These are phyloP conservation scores for Apophysomyces ossiformis DNA, from an alignment of 371 early-diverging fungal species.

Conservation along the genomic window DNA sequence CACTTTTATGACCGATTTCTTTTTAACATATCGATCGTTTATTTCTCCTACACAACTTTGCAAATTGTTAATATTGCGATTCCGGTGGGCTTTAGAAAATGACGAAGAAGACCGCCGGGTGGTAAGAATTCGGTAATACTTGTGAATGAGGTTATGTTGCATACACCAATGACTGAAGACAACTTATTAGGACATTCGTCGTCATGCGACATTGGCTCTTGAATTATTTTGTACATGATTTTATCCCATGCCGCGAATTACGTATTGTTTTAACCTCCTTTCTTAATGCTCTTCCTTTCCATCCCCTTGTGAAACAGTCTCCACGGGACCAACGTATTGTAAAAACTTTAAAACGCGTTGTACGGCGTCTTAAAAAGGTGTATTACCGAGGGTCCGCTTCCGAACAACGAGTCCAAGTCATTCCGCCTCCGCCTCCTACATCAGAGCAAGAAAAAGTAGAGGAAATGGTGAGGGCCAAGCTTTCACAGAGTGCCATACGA, in stretches of 20 bases:
- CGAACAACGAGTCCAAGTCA: constrained; percentile 34
- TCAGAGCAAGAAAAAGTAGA: constrained; percentile 35
- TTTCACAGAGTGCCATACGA: constrained; percentile 32
- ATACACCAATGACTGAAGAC: no score
- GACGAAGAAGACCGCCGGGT: constrained; percentile 60
- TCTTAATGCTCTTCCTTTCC: constrained; percentile 46
- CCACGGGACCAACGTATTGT: constrained; percentile 64
- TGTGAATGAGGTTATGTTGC: no score
- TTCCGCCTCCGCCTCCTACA: constrained; percentile 39
- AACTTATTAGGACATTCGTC: constrained; percentile 58
- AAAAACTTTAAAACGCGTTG: constrained; percentile 56
- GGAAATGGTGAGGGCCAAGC: constrained; percentile 35
- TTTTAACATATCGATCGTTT: constrained; percentile 70
- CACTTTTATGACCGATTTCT: constrained; percentile 73
- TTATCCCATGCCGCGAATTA: constrained; percentile 52
- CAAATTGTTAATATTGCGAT: constrained; percentile 62
- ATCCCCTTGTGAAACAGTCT: constrained; percentile 51
- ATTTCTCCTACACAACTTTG: constrained; percentile 62
- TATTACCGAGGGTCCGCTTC: constrained; percentile 36
- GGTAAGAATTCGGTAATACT: constrained; percentile 60
- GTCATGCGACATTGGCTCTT: constrained; percentile 71
- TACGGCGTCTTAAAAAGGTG: constrained; percentile 47
- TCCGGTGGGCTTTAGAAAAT: constrained; percentile 62
- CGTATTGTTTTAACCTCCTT: constrained; percentile 49
- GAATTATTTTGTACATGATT: constrained; percentile 71